These are phyloP conservation scores for Scalesia atractyloides DNA, from an alignment of 129 eudicot genomes.

Conservation along the genomic window DNA sequence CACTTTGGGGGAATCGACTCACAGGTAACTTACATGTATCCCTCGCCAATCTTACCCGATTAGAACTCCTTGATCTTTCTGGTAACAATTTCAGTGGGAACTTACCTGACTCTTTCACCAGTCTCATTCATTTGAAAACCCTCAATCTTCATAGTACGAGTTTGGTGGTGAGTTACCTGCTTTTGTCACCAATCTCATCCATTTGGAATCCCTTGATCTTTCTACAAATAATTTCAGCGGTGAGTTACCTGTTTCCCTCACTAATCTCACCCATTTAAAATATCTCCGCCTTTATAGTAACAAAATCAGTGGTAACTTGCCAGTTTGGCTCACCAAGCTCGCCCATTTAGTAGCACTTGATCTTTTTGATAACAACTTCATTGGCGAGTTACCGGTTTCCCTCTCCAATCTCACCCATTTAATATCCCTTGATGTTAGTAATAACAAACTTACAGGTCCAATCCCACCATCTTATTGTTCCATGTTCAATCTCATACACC, in stretches of 20 bases:
- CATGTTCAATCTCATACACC: too few species aligned
- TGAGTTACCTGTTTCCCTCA: not conserved
- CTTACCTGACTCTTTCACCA: not conserved
- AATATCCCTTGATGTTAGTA: too few species aligned
- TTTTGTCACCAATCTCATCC: not conserved
- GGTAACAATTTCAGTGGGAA: not conserved
- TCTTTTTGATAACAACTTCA: not conserved
- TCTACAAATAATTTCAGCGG: not conserved
- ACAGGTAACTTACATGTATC: not conserved
- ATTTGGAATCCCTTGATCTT: not conserved
- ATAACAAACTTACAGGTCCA: too few species aligned
- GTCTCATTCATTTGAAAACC: not conserved
- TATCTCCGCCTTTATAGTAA: not conserved
- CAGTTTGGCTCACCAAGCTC: not conserved
- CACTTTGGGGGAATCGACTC: not conserved
- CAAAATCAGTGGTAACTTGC: not conserved
- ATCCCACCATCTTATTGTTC: too few species aligned
- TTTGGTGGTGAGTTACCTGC: conserved; percentile 9
- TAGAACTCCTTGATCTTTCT: not conserved
- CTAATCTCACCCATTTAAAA: not conserved
- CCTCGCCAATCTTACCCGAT: not conserved
- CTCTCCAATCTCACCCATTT: too few species aligned
- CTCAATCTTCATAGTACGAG: not conserved
- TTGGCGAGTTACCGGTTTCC: not conserved
- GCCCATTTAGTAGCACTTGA: not conserved